Percentiles rank a stretch among this genome's conserved stretches.
Conservation (phyloP, 768 basidiomycete genomes). For the Butyriboletus loyo region DNA sequence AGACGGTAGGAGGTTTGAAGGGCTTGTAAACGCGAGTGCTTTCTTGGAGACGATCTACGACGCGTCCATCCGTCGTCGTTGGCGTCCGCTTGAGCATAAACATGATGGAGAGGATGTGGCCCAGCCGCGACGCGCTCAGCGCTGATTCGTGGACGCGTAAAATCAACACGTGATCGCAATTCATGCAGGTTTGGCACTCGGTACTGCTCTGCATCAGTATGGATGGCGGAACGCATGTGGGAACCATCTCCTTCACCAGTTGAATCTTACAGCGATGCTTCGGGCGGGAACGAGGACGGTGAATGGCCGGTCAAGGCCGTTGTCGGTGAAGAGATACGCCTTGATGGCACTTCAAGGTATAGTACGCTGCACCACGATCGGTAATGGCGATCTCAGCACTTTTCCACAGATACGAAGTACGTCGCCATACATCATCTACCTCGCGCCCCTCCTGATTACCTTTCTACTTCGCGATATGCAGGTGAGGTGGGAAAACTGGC, state of each 20-base stretch:
- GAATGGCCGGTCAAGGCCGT: conserved; percentile 31
- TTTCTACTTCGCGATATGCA: conserved; percentile 20
- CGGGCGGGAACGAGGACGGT: conserved; percentile 28
- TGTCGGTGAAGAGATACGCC: conserved; percentile 31
- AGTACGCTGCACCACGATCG: neutral
- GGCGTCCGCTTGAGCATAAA: conserved; percentile 69
- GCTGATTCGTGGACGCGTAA: conserved; percentile 5
- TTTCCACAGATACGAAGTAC: conserved; percentile 31
- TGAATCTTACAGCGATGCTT: conserved; percentile 32
- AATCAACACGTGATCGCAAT: conserved; percentile 24
- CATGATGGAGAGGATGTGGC: neutral
- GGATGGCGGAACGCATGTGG: conserved; percentile 20
- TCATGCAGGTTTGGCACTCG: neutral
- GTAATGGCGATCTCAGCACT: neutral
- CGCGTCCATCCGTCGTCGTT: conserved; percentile 65
- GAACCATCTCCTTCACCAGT: conserved; percentile 28
- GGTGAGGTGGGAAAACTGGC: conserved; percentile 55
- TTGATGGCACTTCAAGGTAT: conserved; percentile 30
- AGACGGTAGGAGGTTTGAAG: conserved; percentile 69
- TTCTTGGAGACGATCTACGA: conserved; percentile 66
- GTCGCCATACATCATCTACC: neutral
- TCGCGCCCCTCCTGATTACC: neutral
- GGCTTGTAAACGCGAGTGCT: conserved; percentile 73
- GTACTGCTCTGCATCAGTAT: neutral
- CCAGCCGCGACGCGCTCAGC: conserved; percentile 4